These are phyloP conservation scores for Lycium ferocissimum DNA, from an alignment of 257 asterid genomes.

Conservation along the genomic window DNA sequence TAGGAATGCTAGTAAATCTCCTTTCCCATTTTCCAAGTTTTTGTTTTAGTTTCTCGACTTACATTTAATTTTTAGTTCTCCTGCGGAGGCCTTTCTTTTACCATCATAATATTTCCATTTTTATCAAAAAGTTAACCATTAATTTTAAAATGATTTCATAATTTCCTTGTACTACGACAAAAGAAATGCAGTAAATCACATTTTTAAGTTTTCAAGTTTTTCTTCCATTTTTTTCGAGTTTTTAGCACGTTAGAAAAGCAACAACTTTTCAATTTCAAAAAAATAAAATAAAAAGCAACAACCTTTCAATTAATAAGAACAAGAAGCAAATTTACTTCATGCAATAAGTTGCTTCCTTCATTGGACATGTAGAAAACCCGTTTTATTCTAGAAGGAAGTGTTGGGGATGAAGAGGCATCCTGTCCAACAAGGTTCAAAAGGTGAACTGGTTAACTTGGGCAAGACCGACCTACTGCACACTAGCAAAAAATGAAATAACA, in stretches of 20 bases:
- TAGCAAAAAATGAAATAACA: background rate
- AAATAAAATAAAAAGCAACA: no score
- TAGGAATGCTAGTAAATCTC: background rate
- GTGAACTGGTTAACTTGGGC: slow-evolving; percentile 32
- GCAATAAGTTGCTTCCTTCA: slow-evolving; percentile 91
- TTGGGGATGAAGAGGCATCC: slow-evolving; percentile 69
- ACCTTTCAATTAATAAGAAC: background rate
- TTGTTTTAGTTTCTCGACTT: background rate
- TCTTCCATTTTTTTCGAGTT: no score
- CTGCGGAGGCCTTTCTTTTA: background rate
- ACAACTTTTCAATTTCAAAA: no score
- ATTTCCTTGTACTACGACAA: no score
- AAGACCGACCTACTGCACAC: slow-evolving; percentile 3
- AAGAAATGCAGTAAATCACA: no score
- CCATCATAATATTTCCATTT: background rate
- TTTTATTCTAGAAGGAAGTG: slow-evolving; percentile 84
- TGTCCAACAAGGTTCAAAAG: slow-evolving; percentile 42
- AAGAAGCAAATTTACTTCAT: slow-evolving; percentile 64
- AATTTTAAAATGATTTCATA: background rate
- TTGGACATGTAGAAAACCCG: slow-evolving; percentile 96
- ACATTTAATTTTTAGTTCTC: background rate
- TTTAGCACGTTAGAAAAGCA: no score
- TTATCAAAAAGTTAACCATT: background rate
- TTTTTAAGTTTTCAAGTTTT: no score
- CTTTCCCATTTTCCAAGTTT: background rate